Evolutionary conservation across 2,329 filamentous ascomycete genomes (phyloP).

Genomic region (Chaetomiaceae sp.): DNA sequence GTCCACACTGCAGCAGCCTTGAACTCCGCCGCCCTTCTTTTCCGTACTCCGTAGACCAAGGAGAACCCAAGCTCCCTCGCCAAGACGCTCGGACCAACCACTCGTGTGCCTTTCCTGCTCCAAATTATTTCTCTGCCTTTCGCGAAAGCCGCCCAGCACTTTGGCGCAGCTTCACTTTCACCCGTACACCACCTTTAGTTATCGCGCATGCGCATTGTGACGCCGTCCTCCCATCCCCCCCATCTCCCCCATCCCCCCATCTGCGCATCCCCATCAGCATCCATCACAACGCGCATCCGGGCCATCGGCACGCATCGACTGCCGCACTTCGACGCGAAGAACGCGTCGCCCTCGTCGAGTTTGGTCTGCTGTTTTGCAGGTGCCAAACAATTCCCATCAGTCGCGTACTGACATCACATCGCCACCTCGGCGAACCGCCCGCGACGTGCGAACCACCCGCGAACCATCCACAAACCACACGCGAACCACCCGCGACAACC

Average conservation of each 20-base stretch:
- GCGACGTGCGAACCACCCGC: conserved; percentile 15
- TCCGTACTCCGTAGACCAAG: conserved; percentile 11
- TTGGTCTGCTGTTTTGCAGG: conserved; percentile 17
- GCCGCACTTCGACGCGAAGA: conserved; percentile 19
- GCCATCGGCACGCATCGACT: not conserved
- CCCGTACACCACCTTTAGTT: too few relatives aligned
- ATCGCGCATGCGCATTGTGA: conserved; percentile 20
- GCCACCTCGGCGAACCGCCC: conserved; percentile 18
- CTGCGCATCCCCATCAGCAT: conserved; percentile 21
- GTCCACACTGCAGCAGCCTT: too few relatives aligned
- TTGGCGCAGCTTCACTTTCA: conserved; percentile 18
- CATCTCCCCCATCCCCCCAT: conserved; percentile 1
- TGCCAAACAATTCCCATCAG: conserved; percentile 12
- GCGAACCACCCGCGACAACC: conserved; percentile 17
- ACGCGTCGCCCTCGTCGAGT: too few relatives aligned
- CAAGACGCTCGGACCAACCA: conserved; percentile 24
- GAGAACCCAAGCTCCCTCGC: conserved; percentile 18
- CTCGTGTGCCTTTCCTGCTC: conserved; percentile 17
- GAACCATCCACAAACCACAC: too few relatives aligned
- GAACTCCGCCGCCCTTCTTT: conserved; percentile 13
- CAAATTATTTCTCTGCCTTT: conserved; percentile 25
- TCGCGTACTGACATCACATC: conserved; percentile 23
- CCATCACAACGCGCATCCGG: conserved; percentile 17
- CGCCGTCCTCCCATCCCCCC: not conserved
- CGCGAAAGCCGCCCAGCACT: conserved; percentile 20